Base-by-base conservation (phyloP, 805 yeast species). In the Pichia insulana region DNA sequence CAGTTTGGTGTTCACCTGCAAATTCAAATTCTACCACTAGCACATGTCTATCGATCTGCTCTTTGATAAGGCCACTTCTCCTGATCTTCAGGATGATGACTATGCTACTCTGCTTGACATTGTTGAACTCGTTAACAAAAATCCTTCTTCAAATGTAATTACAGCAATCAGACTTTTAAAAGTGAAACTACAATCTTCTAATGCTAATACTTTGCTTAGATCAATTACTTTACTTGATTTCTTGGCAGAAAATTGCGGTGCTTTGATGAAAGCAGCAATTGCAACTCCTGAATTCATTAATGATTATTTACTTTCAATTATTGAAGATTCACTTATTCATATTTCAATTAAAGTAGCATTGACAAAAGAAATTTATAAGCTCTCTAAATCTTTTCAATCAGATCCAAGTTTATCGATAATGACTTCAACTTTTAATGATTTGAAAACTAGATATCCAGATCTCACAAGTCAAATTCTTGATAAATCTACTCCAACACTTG, bases 351-450 rank as follows among this genome's bases (percentile, higher is more conserved):
- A 85, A 58, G 59, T 65, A 39, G 73, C 76, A 39, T 67, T 86
- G 4, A 74, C 77, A 11, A 85, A 82, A 54, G 78, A 81, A 27
- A 71, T 88, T 35, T 71, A 70, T 40, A 87, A 85, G 54, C 67
- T 92, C 48, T 61, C 80, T 17, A 63, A 70, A 31, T 73, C 82
- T 3, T 86, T 88, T 60, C 67, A 71, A 42, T 59, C 61, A 20
- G 97, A 92, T 58, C 90, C 92, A 0, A 80, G 90, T 3, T 69
- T 90, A 52, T 71, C 70, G 45, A 79, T 83, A 2, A 76, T 89
- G 73, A 65, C 69, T 15, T 83, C 76, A 48, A 77, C 86, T 0
- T 74, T 74, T 52, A 61, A 64, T 16, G 70, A 68, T 26, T 68
- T 85, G 22, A 63, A 64, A 44, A 48, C 49, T 40, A 43, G 28